Conservation (phyloP, 305 asterid species). For the Rubia balearica region DNA sequence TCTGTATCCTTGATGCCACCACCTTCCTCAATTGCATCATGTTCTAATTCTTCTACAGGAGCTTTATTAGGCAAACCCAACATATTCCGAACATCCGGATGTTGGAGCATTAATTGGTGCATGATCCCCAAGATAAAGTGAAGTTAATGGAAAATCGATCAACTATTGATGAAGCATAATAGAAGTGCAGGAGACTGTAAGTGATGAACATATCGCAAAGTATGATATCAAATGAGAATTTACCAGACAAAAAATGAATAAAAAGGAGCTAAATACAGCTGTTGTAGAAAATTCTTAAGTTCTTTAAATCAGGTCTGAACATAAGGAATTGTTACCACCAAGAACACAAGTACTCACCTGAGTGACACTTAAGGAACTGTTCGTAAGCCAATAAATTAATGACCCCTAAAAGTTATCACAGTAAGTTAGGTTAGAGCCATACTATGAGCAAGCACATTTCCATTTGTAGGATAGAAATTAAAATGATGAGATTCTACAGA, state of each 20-base stretch:
- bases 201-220: background rate
- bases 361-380: constrained; percentile 50
- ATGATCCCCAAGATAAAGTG: background rate
- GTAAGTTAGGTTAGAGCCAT: constrained; percentile 8
- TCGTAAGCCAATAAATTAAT: constrained; percentile 75
- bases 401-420: constrained; percentile 60
- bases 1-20: constrained; percentile 25
- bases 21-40: constrained; percentile 25
- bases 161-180: constrained; percentile 2
- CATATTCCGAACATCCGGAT: constrained; percentile 48
- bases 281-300: background rate
- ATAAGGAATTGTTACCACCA: background rate
- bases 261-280: background rate
- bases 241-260: background rate
- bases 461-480: background rate
- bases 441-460: background rate
- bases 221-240: background rate
- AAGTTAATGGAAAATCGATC: constrained; percentile 2
- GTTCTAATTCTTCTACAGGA: constrained; percentile 26
- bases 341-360: constrained; percentile 39
- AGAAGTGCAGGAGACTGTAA: background rate
- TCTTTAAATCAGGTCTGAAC: background rate
- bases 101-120: constrained; percentile 57
- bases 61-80: constrained; percentile 57
- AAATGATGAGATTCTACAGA: background rate